Percentiles rank a stretch among this genome's conserved stretches.
These are phyloP conservation scores for Phytophthora pinifolia DNA, from an alignment of 352 stramenopile genomes.

Conservation along the genomic window DNA sequence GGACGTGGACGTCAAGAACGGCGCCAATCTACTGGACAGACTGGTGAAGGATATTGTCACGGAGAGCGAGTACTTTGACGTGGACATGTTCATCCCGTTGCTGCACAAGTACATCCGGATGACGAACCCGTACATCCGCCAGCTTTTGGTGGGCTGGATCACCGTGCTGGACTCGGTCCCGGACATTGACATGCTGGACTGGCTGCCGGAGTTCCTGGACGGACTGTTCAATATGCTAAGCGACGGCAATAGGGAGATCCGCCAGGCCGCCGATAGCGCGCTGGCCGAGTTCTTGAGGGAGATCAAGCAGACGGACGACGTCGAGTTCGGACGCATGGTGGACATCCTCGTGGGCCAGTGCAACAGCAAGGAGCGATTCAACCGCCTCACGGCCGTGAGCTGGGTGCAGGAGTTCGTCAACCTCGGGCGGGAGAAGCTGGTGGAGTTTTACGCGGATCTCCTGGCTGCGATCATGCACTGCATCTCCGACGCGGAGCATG, in stretches of 20 bases:
- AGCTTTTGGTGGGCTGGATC: slow-evolving; percentile 98
- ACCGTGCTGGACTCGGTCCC: slow-evolving; percentile 98
- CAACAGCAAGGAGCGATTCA: slow-evolving; percentile 96
- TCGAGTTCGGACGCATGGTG: slow-evolving; percentile 98
- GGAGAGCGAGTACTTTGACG: slow-evolving; percentile 97
- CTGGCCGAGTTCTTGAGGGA: slow-evolving; percentile 95
- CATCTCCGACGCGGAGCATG: slow-evolving; percentile 96
- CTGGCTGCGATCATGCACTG: slow-evolving; percentile 97
- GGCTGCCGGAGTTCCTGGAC: slow-evolving; percentile 97
- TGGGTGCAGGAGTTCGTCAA: slow-evolving; percentile 99
- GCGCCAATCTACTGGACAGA: slow-evolving; percentile 85
- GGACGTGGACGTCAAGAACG: slow-evolving; percentile 99
- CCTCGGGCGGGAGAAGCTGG: slow-evolving; percentile 92
- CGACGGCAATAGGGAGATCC: slow-evolving; percentile 98
- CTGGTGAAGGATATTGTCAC: slow-evolving; percentile 99
- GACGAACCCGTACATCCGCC: slow-evolving; percentile 99
- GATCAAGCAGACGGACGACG: slow-evolving; percentile 95
- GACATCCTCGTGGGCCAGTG: slow-evolving; percentile 97
- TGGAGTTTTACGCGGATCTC: slow-evolving; percentile 96
- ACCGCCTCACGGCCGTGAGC: slow-evolving; percentile 96
- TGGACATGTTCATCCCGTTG: slow-evolving; percentile 98
- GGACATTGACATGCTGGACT: slow-evolving; percentile 99
- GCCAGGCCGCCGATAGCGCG: slow-evolving; percentile 93
- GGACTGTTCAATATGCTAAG: slow-evolving; percentile 99
- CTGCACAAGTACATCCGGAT: slow-evolving; percentile 99